These are phyloP conservation scores for Monilinia laxa DNA, from an alignment of 2,329 filamentous ascomycete genomes.

Conservation along the genomic window DNA sequence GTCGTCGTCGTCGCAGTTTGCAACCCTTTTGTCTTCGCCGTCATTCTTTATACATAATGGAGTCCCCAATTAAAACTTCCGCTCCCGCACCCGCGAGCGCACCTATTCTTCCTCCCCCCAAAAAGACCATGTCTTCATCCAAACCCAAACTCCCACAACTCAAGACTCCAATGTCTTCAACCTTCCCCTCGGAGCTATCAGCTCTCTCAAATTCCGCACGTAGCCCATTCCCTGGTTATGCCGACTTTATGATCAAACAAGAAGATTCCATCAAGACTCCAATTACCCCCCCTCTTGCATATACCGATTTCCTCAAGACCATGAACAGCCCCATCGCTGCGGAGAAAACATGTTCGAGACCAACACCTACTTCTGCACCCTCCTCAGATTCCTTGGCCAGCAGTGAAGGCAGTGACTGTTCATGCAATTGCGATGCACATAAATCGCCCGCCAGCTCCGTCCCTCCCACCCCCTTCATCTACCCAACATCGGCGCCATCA, in stretches of 20 bases:
- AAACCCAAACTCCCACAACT: constrained; percentile 60
- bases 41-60: constrained; percentile 32
- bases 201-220: constrained; percentile 61
- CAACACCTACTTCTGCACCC: constrained; percentile 47
- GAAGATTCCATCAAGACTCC: constrained; percentile 71
- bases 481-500: constrained; percentile 58
- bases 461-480: constrained; percentile 57
- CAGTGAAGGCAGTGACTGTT: constrained; percentile 53
- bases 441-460: constrained; percentile 57
- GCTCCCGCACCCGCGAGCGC: constrained; percentile 29
- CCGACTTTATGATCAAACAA: constrained; percentile 64
- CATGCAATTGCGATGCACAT: constrained; percentile 55
- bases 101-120: constrained; percentile 30
- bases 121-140: constrained; percentile 37
- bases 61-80: constrained; percentile 18
- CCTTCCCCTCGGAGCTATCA: constrained; percentile 59
- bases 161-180: constrained; percentile 61
- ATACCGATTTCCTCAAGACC: constrained; percentile 88
- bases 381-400: constrained; percentile 40
- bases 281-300: constrained; percentile 86
- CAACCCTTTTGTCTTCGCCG: constrained; percentile 31
- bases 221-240: constrained; percentile 64
- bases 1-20: constrained; percentile 33
- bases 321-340: constrained; percentile 50
- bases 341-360: constrained; percentile 46